Conservation (phyloP, 768 basidiomycete species). For the Lactifluus piperatus region DNA sequence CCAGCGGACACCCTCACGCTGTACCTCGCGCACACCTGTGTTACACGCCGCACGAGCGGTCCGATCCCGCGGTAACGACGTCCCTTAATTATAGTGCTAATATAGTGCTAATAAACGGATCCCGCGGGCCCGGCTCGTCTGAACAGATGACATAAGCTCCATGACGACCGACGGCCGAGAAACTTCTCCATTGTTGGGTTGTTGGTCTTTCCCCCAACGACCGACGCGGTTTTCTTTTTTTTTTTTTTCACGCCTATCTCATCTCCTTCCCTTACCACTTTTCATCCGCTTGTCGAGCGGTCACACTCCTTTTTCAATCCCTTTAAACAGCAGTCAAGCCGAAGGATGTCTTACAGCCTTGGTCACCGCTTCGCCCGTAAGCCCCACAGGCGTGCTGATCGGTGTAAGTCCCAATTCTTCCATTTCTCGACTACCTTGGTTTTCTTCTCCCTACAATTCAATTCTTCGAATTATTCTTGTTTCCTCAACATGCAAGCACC, state of each 20-base stretch:
- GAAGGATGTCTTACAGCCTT: neutral
- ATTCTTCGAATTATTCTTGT: neutral
- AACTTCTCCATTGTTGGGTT: neutral
- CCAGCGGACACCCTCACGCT: too few relatives aligned
- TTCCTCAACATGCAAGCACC: neutral
- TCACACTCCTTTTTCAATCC: conserved; percentile 17
- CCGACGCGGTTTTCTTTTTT: too few relatives aligned
- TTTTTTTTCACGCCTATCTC: neutral
- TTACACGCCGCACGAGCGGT: too few relatives aligned
- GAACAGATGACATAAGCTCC: too few relatives aligned
- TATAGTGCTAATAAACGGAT: too few relatives aligned
- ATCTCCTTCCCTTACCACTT: neutral
- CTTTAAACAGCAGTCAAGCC: neutral
- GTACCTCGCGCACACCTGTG: too few relatives aligned
- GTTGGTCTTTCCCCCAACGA: too few relatives aligned
- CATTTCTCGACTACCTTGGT: neutral
- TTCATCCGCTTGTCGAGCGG: conserved; percentile 16
- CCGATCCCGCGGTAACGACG: too few relatives aligned
- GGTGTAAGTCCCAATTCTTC: neutral
- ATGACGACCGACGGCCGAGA: too few relatives aligned
- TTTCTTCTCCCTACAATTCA: neutral
- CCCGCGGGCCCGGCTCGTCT: too few relatives aligned
- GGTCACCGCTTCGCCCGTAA: conserved; percentile 2
- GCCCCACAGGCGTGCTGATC: neutral
- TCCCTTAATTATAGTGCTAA: too few relatives aligned